Evolutionary conservation across 2,329 filamentous ascomycete genomes (phyloP), one percentile per base, ranked within the genome.

Genomic region (Epicoccum sorghinum): DNA sequence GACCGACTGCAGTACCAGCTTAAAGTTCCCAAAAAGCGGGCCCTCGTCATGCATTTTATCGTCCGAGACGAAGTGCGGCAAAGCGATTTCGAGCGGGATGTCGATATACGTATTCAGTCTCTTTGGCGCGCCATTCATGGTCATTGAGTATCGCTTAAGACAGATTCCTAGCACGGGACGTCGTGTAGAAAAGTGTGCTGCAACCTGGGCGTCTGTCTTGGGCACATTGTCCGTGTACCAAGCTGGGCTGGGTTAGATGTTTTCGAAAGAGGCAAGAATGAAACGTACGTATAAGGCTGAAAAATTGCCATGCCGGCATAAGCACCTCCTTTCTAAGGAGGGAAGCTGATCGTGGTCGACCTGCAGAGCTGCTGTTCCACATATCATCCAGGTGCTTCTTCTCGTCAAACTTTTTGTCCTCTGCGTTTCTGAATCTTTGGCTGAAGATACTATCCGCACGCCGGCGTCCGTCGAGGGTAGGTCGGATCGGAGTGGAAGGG

Each of bases 251-350:
- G 50, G 45, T 69, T 62, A 67, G 66, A 10, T n/a, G 42, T 18
- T 8, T 9, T 5, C 7, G 35, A 2, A 8, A 5, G 22, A 2
- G 23, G 10, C 7, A 8, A 10, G 12, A 1, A 81, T 89, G 8
- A 9, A 1, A 81, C 89, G 77, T 79, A 92, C 89, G 93, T 65
- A 97, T 91, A 24, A 98, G 79, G 67, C 90, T 91, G 77, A 97
- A 98, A 69, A 98, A 96, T 68, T 97, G 93, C 92, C 93, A 98
- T 2, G 95, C 95, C 33, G 93, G 93, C 79, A 98, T 96, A 54
- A 93, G 88, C 12, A 98, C 89, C 66, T 96, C 93, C 69, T 93
- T 96, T 60, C 83, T 70, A 54, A 73, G 75, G 44, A 82, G 74
- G 30, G 78, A 80, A 35, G 66, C 64, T 39, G 72, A 70, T 23